Base-by-base conservation (phyloP, 139 green algal species). In the Bryopsis sp. region DNA sequence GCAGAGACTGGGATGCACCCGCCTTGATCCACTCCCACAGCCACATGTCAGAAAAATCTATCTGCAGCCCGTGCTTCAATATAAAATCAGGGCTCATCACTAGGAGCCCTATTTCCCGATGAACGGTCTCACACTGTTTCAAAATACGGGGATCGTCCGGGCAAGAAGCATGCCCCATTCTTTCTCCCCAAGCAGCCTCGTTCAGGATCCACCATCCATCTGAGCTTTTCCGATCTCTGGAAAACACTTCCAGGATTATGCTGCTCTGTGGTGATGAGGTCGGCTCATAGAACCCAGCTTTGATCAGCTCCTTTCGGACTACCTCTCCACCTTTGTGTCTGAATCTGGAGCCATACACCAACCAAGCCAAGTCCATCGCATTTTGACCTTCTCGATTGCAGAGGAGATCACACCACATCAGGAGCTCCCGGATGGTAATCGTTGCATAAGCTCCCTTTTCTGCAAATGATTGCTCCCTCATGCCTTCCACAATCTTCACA, bases 341-440 rank as follows among this genome's bases (percentile, higher is more conserved):
- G n/a, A 39, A 65, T 24, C 58, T 31, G 24, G 15, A 8, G 24
- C 58, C 58, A 26, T 65, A 65, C 32, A 65, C 43, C 58, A 65
- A 43, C 58, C 58, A 65, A 26, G 58, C 58, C 39, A 28, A 65
- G 19, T 33, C 32, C 26, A 7, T 46, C 31, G n/a, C n/a, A n/a
- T n/a, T n/a, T n/a, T n/a, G n/a, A n/a, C n/a, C n/a, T n/a, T n/a
- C n/a, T n/a, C n/a, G n/a, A n/a, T n/a, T 28, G 31, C 11, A 28
- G 31, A 28, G 6, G 5, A 65, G 22, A 5, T 65, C n/a, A 31
- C 15, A 35, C 75, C 70, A 77, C 43, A 61, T 72, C 43, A 80
- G 50, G 36, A 80, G 59, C 59, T 80, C 70, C 1, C 75, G 67
- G 26, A 76, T 77, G 46, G 75, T 76, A 34, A 71, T 54, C 2